Conservation (phyloP, 176 grass and related monocot species). For the Eragrostis curvula region DNA sequence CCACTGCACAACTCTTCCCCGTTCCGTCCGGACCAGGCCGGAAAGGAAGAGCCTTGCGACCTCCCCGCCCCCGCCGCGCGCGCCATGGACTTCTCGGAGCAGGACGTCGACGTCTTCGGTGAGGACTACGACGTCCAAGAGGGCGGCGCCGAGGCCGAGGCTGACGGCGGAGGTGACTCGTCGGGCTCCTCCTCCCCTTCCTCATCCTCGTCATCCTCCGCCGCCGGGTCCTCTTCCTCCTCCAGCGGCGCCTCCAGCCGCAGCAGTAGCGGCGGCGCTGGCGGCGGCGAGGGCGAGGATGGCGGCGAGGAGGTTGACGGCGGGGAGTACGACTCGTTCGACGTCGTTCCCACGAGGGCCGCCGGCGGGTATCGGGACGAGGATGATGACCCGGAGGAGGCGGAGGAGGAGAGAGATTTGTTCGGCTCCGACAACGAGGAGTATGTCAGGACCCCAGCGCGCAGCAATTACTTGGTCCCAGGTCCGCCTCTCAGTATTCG, state of each 20-base stretch:
- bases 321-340: slow-evolving; percentile 55
- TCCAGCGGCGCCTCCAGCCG: slow-evolving; percentile 58
- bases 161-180: slow-evolving; percentile 65
- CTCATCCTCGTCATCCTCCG: slow-evolving; percentile 80
- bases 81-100: slow-evolving; percentile 86
- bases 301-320: slow-evolving; percentile 48
- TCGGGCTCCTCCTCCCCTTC: slow-evolving; percentile 80
- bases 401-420: slow-evolving; percentile 76
- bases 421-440: slow-evolving; percentile 95
- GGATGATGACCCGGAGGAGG: slow-evolving; percentile 29
- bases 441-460: slow-evolving; percentile 73
- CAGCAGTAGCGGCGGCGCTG: slow-evolving; percentile 57
- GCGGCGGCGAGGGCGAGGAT: slow-evolving; percentile 48
- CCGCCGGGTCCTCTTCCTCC: slow-evolving; percentile 66
- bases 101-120: slow-evolving; percentile 72
- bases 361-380: slow-evolving; percentile 40
- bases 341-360: slow-evolving; percentile 10
- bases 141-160: slow-evolving; percentile 44
- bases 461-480: slow-evolving; percentile 74
- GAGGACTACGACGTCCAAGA: slow-evolving; percentile 56
- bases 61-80: not conserved
- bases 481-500: slow-evolving; percentile 47
- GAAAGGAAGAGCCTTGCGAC: slow-evolving; percentile 21
- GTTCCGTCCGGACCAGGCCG: slow-evolving; percentile 4
- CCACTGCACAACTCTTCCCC: slow-evolving; percentile 27